A percentile compares a stretch with the other conserved stretches of the same genome.
These are phyloP conservation scores for Zoysia japonica DNA, from an alignment of 176 grass and related monocot species.

Conservation along the genomic window DNA sequence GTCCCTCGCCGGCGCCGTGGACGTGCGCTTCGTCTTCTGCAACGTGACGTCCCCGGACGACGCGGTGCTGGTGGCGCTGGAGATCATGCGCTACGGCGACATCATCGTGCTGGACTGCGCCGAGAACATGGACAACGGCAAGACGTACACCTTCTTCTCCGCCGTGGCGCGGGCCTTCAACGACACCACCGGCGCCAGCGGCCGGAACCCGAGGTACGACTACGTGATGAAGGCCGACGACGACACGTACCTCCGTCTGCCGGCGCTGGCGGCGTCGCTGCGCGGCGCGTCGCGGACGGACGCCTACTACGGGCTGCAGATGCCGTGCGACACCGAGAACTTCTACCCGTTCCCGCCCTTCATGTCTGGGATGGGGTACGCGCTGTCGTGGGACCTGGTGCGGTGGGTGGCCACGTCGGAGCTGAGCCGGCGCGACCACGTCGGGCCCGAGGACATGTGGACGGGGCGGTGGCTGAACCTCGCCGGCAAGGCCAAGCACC, in stretches of 20 bases:
- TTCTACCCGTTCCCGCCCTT: constrained; percentile 74
- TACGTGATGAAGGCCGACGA: constrained; percentile 90
- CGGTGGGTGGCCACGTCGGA: constrained; percentile 60
- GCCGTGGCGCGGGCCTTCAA: constrained; percentile 36
- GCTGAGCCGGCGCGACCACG: constrained; percentile 38
- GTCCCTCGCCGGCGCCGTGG: constrained; percentile 27
- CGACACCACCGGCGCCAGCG: neutral
- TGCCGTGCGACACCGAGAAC: constrained; percentile 72
- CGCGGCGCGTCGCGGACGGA: constrained; percentile 46
- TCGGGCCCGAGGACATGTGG: constrained; percentile 73
- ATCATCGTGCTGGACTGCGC: constrained; percentile 66
- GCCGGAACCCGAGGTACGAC: constrained; percentile 41
- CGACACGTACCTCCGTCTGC: constrained; percentile 67
- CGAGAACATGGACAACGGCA: constrained; percentile 84
- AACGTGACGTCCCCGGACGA: constrained; percentile 66
- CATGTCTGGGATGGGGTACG: constrained; percentile 90
- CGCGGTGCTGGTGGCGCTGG: constrained; percentile 54
- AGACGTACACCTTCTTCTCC: constrained; percentile 75
- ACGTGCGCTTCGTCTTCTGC: constrained; percentile 79
- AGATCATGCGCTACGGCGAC: constrained; percentile 56
- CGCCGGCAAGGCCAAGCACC: constrained; percentile 66
- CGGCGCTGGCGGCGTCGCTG: constrained; percentile 43
- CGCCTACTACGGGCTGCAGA: constrained; percentile 64
- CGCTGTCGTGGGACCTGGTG: constrained; percentile 81
- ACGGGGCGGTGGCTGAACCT: constrained; percentile 75